These are phyloP conservation scores for Paramyrothecium sp. DNA, from an alignment of 2,329 filamentous ascomycete genomes.

Conservation along the genomic window DNA sequence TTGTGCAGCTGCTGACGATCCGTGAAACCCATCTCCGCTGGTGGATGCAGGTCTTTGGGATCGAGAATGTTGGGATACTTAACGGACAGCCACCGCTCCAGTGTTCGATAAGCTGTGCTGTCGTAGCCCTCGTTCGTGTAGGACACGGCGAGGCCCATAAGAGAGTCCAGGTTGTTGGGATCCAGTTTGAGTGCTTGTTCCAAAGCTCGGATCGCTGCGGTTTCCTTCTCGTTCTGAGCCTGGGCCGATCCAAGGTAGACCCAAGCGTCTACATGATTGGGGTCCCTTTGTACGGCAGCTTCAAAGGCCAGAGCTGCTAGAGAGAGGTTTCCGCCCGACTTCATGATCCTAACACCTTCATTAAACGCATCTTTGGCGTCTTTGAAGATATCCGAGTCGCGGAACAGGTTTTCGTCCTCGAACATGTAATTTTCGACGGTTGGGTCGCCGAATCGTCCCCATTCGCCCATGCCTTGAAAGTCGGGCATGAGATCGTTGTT, in stretches of 20 bases:
- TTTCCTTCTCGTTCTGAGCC: constrained; percentile 98
- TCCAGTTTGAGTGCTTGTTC: constrained; percentile 90
- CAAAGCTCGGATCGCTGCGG: constrained; percentile 88
- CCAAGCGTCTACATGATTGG: constrained; percentile 89
- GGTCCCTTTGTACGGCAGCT: constrained; percentile 87
- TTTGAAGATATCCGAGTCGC: constrained; percentile 37
- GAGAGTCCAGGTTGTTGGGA: constrained; percentile 78
- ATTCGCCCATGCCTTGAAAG: constrained; percentile 66
- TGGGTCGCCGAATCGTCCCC: constrained; percentile 68
- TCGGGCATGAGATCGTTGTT: constrained; percentile 58
- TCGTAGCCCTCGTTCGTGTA: constrained; percentile 99
- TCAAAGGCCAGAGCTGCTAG: constrained; percentile 93
- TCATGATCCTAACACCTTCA: constrained; percentile 90
- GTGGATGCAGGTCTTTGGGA: constrained; percentile 68
- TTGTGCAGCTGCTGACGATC: constrained; percentile 88
- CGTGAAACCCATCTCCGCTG: constrained; percentile 88
- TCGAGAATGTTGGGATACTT: constrained; percentile 86
- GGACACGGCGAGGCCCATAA: constrained; percentile 94
- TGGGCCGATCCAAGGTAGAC: constrained; percentile 87
- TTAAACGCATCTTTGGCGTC: constrained; percentile 78
- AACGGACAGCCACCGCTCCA: constrained; percentile 94
- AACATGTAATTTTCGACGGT: constrained; percentile 89
- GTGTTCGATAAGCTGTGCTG: constrained; percentile 89
- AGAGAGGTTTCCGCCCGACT: constrained; percentile 89
- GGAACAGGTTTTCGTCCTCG: constrained; percentile 90